These are phyloP conservation scores for Botrytis tulipae DNA, from an alignment of 2,329 filamentous ascomycete species.

Conservation along the genomic window DNA sequence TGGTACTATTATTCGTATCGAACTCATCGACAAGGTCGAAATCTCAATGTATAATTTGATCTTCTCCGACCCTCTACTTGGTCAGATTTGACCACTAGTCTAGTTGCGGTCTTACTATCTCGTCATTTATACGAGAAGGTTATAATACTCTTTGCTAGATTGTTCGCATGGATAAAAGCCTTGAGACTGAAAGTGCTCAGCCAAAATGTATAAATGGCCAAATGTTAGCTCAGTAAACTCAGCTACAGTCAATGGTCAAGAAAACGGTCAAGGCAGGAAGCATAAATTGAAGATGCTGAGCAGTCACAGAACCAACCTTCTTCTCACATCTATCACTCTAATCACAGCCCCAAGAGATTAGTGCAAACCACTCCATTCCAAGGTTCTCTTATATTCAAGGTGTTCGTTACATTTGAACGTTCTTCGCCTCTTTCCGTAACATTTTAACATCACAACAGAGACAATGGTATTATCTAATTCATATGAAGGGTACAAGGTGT, in stretches of 20 bases:
- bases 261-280: rapidly evolving
- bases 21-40: not conserved
- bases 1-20: not conserved
- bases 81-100: not conserved
- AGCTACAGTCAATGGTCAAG: not conserved
- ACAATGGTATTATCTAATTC: not conserved
- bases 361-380: not conserved
- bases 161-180: rapidly evolving
- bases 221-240: not conserved
- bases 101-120: not conserved
- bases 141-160: not conserved
- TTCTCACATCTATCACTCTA: not conserved
- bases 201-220: not conserved
- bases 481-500: not conserved
- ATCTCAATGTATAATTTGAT: not conserved
- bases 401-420: not conserved
- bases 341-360: not conserved
- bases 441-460: not conserved
- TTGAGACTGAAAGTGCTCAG: not conserved
- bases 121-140: rapidly evolving
- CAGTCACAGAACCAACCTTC: not conserved
- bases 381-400: not conserved
- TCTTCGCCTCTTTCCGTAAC: not conserved
- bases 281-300: not conserved
- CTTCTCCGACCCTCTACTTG: not conserved